Base-by-base conservation (phyloP, 1,139 yeast species). In the Entelexis paramagnoliae region DNA sequence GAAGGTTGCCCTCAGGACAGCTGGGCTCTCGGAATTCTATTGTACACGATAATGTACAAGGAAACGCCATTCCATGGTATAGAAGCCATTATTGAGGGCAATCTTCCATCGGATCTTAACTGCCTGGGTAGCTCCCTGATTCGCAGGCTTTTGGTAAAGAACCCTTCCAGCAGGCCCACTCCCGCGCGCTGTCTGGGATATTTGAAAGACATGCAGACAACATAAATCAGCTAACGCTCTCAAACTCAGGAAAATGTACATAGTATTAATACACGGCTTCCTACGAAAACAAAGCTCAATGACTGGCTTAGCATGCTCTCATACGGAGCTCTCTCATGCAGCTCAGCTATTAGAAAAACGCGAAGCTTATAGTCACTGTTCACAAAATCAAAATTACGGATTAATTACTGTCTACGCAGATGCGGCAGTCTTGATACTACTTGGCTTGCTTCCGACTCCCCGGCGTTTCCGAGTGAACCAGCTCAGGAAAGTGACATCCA, bases 51-150 rank as follows among this genome's bases (percentile, higher is more conserved):
- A 65, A 74, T 88, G n/a, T 89, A 83, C 71, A 87, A 88, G 64
- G 97, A 91, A 65, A 89, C 89, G 60, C 98, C 98, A 6, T 91
- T 89, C 63, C 87, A 87, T 67, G 87, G 87, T 64, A 93, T 88
- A 42, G 96, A 89, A 66, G 97, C 88, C 66, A 91, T 91, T 53
- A 78, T 89, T 80, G 88, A 83, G 54, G 70, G 47, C 1, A 22
- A 16, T 11, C 17, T 44, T 1, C 47, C 47, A 7, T 9, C 19
- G 4, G 33, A 33, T 1, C 33, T 33, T 5, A 8, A 22, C 13
- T 44, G 47, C 20, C 16, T 34, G 24, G 47, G 47, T 7, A 33
- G 39, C 26, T 14, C 39, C 1, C 24, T 44, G 4, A 44, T 44
- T 7, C 22, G 40, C n/a, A 14, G 40, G 16, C 47, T 44, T 4